These are phyloP conservation scores for Suaeda aralocaspica DNA, from an alignment of 148 eudicot species.

Conservation along the genomic window DNA sequence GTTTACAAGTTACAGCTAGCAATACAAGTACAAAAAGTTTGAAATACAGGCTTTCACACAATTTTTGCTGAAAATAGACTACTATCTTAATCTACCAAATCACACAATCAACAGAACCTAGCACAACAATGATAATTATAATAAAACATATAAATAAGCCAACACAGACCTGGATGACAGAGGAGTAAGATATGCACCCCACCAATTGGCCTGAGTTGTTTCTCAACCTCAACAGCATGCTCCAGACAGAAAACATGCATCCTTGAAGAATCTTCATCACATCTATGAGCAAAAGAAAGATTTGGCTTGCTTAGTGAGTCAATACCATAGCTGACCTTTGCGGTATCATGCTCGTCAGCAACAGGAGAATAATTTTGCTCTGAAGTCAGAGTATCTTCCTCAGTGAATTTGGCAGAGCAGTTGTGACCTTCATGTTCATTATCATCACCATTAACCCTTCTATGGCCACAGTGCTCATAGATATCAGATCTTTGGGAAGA, in stretches of 20 bases:
- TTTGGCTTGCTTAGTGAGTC: slow-evolving; percentile 24
- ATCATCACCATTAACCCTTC: slow-evolving; percentile 31
- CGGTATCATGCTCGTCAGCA: slow-evolving; percentile 22
- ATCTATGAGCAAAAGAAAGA: slow-evolving; percentile 36
- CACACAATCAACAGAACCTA: not conserved
- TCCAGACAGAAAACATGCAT: slow-evolving; percentile 93
- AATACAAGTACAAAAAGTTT: no score
- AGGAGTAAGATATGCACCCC: slow-evolving; percentile 77
- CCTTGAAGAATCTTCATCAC: slow-evolving; percentile 80
- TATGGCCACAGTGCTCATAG: slow-evolving; percentile 24
- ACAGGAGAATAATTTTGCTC: slow-evolving; percentile 29
- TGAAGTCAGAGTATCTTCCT: slow-evolving; percentile 29
- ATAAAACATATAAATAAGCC: not conserved
- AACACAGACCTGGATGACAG: slow-evolving; percentile 82
- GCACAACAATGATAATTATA: not conserved
- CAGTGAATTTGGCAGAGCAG: slow-evolving; percentile 37
- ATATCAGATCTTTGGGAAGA: slow-evolving; percentile 23
- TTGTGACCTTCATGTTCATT: slow-evolving; percentile 33
- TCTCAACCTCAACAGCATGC: slow-evolving; percentile 83
- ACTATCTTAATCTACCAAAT: not conserved
- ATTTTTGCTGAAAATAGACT: not conserved
- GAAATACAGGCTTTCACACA: no score
- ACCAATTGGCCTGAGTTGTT: slow-evolving; percentile 62
- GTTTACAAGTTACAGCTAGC: not conserved
- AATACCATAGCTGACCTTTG: slow-evolving; percentile 17